Evolutionary conservation across 305 asterid species (phyloP).

Genomic region (Coffea humblotiana): DNA sequence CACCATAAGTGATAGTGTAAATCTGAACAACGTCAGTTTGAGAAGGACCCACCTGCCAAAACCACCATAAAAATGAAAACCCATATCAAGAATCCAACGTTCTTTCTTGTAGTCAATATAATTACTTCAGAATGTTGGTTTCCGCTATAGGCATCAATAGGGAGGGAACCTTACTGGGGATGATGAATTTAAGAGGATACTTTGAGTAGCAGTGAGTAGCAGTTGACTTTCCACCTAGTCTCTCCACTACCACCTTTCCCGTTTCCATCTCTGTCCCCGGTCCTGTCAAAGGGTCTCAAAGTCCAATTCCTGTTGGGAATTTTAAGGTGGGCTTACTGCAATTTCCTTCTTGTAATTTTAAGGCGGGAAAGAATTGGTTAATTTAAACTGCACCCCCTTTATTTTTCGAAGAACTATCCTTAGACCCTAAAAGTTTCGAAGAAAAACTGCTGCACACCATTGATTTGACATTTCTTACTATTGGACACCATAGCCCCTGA

Average conservation of each 20-base stretch:
- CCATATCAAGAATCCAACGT: not conserved
- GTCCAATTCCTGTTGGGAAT: not conserved
- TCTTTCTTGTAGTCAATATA: not conserved
- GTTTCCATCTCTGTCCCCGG: conserved; percentile 46
- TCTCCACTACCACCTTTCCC: conserved; percentile 82
- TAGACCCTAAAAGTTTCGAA: too few species aligned
- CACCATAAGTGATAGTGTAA: conserved; percentile 89
- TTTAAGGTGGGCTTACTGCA: not conserved
- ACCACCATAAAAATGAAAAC: not conserved
- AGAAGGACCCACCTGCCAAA: conserved; percentile 66
- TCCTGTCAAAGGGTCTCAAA: too few species aligned
- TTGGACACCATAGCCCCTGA: too few species aligned
- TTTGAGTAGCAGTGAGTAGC: conserved; percentile 66
- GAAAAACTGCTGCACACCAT: too few species aligned
- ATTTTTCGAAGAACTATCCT: too few species aligned
- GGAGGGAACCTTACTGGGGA: conserved; percentile 65
- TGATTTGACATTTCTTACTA: too few species aligned
- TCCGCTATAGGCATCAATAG: not conserved
- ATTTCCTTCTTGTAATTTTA: too few species aligned
- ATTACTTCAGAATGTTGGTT: not conserved
- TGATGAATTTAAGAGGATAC: conserved; percentile 92
- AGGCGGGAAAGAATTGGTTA: too few species aligned
- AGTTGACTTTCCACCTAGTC: conserved; percentile 65
- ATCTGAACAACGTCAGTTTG: conserved; percentile 86
- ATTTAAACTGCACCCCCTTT: too few species aligned